Conservation (phyloP, 2,329 filamentous ascomycete genomes). For the Fusarium neocosmosporiellum region DNA sequence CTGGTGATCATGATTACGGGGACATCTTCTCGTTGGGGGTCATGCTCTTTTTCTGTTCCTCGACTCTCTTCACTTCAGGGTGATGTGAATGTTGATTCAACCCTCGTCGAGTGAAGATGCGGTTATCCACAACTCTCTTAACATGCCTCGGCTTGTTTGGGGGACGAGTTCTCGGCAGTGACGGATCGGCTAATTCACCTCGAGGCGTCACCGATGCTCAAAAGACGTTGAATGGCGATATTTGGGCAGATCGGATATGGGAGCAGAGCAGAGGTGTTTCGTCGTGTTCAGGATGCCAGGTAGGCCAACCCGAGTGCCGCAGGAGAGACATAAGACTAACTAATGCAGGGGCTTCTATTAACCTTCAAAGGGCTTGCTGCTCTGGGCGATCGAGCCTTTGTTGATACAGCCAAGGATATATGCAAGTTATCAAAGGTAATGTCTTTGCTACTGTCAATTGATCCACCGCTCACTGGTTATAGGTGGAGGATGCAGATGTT, state of each 20-base stretch:
- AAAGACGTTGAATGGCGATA: constrained; percentile 17
- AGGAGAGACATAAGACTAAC: neutral
- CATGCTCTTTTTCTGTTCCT: neutral
- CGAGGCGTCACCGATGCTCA: constrained; percentile 12
- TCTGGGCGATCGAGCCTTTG: constrained; percentile 56
- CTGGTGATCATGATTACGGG: constrained; percentile 18
- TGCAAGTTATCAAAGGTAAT: constrained; percentile 50
- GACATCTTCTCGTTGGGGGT: neutral
- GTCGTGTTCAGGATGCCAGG: constrained; percentile 40
- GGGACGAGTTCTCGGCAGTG: constrained; percentile 8
- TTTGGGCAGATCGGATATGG: constrained; percentile 34
- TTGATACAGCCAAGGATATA: constrained; percentile 45
- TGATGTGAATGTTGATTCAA: neutral
- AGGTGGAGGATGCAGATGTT: constrained; percentile 66
- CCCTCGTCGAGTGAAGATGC: constrained; percentile 10
- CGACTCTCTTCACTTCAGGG: neutral
- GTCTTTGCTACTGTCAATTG: neutral
- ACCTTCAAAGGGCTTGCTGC: constrained; percentile 56
- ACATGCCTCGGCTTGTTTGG: constrained; percentile 21
- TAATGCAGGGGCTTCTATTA: constrained; percentile 47
- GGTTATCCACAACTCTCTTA: constrained; percentile 8
- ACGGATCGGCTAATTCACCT: constrained; percentile 9
- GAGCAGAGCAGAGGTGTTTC: constrained; percentile 27
- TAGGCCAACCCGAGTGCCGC: neutral
- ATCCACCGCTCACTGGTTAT: neutral